Evolutionary conservation across 1,284 basidiomycete species (phyloP), one percentile per base, ranked within the genome.

Genomic region (Vanrija sp.): DNA sequence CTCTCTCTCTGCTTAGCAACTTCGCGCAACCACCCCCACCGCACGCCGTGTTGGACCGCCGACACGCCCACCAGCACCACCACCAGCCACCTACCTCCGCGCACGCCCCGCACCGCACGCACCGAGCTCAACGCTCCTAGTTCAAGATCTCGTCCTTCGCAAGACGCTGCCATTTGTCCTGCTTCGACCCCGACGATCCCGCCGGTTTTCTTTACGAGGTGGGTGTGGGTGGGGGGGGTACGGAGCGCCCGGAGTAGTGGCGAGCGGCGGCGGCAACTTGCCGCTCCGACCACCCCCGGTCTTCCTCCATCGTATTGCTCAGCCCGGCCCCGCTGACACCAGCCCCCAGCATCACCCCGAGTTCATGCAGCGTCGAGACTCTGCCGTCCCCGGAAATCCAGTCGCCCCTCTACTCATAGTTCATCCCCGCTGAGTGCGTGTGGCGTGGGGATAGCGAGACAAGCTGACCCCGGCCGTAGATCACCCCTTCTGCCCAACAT

Each of bases 401-500:
- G 21, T 44, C 38, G 43, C 47, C n/a, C 34, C 34, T 38, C 50
- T 47, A 43, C 43, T 18, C 49, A 52, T 56, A 58, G 43, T 56
- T 43, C 42, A 53, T 29, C 54, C 46, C 56, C 56, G 62, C 51
- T 64, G 55, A 44, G 55, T 43, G 62, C 61, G 52, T 49, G 62
- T 45, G 44, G 21, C 25, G 43, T 14, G 25, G 6, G 34, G 26
- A 23, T 39, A 38, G 1, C 19, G 21, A n/a, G n/a, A n/a, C n/a
- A n/a, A n/a, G n/a, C 50, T 50, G 43, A 52, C 46, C 3, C 6
- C 52, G 60, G 61, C 61, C 61, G 34, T 57, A 58, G 29, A 59
- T 26, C 21, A 38, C 28, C 10, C 28, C 45, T 25, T 42, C 19
- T 54, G 60, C 54, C 63, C 71, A 93, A 78, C 73, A 95, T 95